Base-by-base conservation (phyloP, 768 basidiomycete genomes). In the Phanerodontia chrysosporium region DNA sequence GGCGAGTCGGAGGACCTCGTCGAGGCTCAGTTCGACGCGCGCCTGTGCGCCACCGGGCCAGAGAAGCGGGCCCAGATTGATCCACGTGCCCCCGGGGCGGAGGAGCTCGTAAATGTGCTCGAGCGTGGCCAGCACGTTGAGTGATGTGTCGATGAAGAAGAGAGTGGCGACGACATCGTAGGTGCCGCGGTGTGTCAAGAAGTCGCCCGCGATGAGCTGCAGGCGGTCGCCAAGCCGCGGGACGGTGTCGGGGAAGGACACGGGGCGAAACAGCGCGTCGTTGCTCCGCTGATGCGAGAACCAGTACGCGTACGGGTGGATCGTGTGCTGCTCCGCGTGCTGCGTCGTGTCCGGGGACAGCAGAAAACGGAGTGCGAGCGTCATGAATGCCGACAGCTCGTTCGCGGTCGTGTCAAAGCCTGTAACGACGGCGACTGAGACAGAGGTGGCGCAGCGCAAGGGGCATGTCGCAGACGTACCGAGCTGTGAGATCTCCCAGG, bases 1-100 rank as follows among this genome's bases (percentile, higher is more conserved):
- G 0, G 79, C 82, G 3, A 81, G 78, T 1, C 65, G 58, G 3
- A 87, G 55, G 14, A 89, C 78, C 70, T 88, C 87, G n/a, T 86
- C 83, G 36, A 88, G 75, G 57, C 81, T 84, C 48, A 86, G 71
- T 66, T 85, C 84, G 25, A 86, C 66, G 59, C 78, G 77, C 8
- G 83, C 76, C 62, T 80, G 76, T 0, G 73, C 82, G 9, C 83
- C 83, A 2, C 77, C 75, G 1, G 82, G 80, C 84, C 84, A 87
- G 2, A 89, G 73, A 21, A 89, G 71, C 8, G 86, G 88, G 1
- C 87, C 87, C 3, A 87, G 73, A 66, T 90, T 90, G 66, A 89
- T 80, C 88, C 87, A 90, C 9, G 70, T 75, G 2, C 87, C 88
- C 3, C 85, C 84, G 0, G 85, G 83, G 32, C 75, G 75, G 16